phyloP scores from a whole-genome alignment of 2,329 filamentous ascomycete species.

The Sarocladium brachiariae region DNA sequence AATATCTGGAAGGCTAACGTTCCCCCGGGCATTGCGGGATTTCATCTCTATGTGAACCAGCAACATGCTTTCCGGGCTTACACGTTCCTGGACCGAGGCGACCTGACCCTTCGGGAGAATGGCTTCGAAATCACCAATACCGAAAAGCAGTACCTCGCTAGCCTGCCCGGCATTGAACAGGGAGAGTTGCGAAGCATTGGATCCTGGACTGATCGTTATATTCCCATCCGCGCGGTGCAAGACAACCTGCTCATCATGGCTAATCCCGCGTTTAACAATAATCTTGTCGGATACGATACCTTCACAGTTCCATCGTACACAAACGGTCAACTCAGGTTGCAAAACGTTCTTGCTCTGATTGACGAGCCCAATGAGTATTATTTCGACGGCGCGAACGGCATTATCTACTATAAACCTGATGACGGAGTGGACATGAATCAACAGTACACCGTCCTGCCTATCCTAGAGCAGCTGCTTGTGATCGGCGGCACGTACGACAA shows the following conservation, averaged over 20 bases:
- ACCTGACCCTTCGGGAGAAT: background rate
- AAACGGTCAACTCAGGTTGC: background rate
- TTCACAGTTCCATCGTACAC: background rate
- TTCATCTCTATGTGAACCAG: background rate
- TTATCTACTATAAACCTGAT: background rate
- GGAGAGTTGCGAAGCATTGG: background rate
- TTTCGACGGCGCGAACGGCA: background rate
- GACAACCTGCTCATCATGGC: background rate
- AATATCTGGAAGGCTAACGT: background rate
- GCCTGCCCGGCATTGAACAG: background rate
- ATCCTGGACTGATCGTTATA: background rate
- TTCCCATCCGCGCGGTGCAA: background rate
- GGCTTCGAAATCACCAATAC: background rate
- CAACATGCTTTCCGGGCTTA: background rate
- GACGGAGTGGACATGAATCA: background rate
- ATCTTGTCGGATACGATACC: conserved; percentile 4
- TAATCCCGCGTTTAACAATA: background rate
- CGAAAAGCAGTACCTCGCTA: background rate
- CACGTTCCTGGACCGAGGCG: background rate
- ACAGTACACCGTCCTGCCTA: background rate
- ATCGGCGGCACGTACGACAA: background rate
- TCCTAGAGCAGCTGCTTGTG: background rate
- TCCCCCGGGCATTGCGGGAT: background rate
- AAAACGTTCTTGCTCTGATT: background rate
- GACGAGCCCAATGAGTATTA: background rate